phyloP scores from a whole-genome alignment of 2,329 filamentous ascomycete species.

The Penicillium hesseltinei region DNA sequence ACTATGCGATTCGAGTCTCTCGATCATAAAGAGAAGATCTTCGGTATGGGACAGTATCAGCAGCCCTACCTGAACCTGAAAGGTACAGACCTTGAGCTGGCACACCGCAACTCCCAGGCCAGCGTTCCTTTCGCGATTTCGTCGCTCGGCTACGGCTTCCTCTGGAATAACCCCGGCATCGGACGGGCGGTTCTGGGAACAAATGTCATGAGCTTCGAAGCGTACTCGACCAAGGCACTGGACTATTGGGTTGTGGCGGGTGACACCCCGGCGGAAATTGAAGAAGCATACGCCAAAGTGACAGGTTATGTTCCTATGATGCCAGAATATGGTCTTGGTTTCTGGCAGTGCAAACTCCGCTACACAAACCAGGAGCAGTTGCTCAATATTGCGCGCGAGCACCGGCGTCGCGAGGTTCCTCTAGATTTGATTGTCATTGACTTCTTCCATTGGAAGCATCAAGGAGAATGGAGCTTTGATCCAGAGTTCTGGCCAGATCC shows the following conservation, averaged over 20 bases:
- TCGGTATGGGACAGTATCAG: slow-evolving; percentile 68
- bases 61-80: slow-evolving; percentile 64
- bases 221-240: slow-evolving; percentile 55
- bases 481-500: slow-evolving; percentile 64
- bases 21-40: slow-evolving; percentile 58
- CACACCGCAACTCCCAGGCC: slow-evolving; percentile 66
- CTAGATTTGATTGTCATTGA: slow-evolving; percentile 66
- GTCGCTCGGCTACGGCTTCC: slow-evolving; percentile 59
- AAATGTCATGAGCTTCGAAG: slow-evolving; percentile 62
- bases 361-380: slow-evolving; percentile 67
- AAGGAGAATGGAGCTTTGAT: slow-evolving; percentile 69
- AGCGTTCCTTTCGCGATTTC: slow-evolving; percentile 63
- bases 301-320: slow-evolving; percentile 64
- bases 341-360: slow-evolving; percentile 67
- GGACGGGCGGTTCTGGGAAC: slow-evolving; percentile 61
- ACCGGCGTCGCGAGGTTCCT: slow-evolving; percentile 55
- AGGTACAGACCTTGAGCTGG: slow-evolving; percentile 61
- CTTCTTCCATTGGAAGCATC: slow-evolving; percentile 66
- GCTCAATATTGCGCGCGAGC: slow-evolving; percentile 59
- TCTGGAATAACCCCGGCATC: slow-evolving; percentile 66
- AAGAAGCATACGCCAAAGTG: slow-evolving; percentile 54
- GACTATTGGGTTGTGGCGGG: slow-evolving; percentile 66
- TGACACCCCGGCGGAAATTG: slow-evolving; percentile 55
- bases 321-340: slow-evolving; percentile 66
- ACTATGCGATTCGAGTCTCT: slow-evolving; percentile 60